Evolutionary conservation across 2,329 filamentous ascomycete species (phyloP).

Genomic region (Biscogniauxia marginata): DNA sequence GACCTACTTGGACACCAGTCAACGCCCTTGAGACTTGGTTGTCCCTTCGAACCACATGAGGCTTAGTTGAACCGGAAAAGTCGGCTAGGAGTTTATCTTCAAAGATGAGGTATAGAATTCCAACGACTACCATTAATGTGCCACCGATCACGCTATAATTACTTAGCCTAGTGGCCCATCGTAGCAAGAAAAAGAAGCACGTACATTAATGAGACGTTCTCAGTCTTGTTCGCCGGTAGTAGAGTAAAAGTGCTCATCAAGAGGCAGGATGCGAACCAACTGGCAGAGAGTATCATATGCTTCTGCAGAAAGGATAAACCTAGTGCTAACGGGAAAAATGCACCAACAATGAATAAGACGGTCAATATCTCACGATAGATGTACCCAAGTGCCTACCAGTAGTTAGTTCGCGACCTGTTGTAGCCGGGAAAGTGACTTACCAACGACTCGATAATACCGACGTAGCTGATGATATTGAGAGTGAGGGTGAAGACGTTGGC

Average conservation of each 20-base stretch:
- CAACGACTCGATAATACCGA: constrained; percentile 76
- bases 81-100: constrained; percentile 62
- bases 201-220: constrained; percentile 56
- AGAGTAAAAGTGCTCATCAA: constrained; percentile 91
- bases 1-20: constrained; percentile 62
- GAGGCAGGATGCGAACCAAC: constrained; percentile 75
- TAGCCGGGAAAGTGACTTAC: constrained; percentile 43
- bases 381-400: constrained; percentile 76
- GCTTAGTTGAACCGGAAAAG: constrained; percentile 36
- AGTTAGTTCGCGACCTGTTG: constrained; percentile 2
- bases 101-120: constrained; percentile 75
- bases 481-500: constrained; percentile 57
- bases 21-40: constrained; percentile 56
- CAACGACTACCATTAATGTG: constrained; percentile 71
- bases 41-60: constrained; percentile 20
- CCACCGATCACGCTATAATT: constrained; percentile 68
- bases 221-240: constrained; percentile 77
- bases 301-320: constrained; percentile 69
- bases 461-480: constrained; percentile 64
- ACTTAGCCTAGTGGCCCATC: constrained; percentile 9
- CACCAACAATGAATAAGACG: constrained; percentile 70
- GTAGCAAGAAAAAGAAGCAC: constrained; percentile 1
- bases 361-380: constrained; percentile 88
- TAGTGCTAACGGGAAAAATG: constrained; percentile 75
- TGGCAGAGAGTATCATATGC: constrained; percentile 61